phyloP scores from a whole-genome alignment of 345 rosid species.

The Salix dunnii region DNA sequence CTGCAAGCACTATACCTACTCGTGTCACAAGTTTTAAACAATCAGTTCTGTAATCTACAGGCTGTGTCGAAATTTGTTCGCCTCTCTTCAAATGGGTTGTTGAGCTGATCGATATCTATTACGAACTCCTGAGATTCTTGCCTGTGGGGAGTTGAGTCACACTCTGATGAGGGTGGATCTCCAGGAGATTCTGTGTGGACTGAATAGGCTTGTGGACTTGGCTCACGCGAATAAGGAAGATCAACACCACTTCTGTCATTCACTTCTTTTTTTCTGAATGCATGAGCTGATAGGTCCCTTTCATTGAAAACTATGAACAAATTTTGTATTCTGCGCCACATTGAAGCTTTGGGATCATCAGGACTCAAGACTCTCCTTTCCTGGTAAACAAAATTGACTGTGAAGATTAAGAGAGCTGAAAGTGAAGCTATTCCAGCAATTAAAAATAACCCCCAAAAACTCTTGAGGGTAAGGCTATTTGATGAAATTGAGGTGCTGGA shows the following conservation, averaged over 20 bases:
- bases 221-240: neutral
- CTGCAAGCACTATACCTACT: neutral
- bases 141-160: neutral
- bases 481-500: neutral
- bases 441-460: slow-evolving; percentile 19
- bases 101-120: neutral
- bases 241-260: neutral
- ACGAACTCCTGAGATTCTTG: neutral
- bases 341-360: neutral
- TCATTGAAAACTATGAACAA: slow-evolving; percentile 9
- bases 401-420: neutral
- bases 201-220: neutral
- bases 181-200: neutral
- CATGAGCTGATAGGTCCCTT: neutral
- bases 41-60: neutral
- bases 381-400: slow-evolving; percentile 2
- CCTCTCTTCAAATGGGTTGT: neutral
- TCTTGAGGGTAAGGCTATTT: neutral
- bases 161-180: neutral
- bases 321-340: neutral
- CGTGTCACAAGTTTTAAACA: neutral
- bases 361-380: neutral
- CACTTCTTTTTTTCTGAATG: neutral
- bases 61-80: neutral
- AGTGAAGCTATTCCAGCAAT: slow-evolving; percentile 12